Evolutionary conservation across 2,329 filamentous ascomycete species (phyloP).

Genomic region (Aspergillus aculeatinus): DNA sequence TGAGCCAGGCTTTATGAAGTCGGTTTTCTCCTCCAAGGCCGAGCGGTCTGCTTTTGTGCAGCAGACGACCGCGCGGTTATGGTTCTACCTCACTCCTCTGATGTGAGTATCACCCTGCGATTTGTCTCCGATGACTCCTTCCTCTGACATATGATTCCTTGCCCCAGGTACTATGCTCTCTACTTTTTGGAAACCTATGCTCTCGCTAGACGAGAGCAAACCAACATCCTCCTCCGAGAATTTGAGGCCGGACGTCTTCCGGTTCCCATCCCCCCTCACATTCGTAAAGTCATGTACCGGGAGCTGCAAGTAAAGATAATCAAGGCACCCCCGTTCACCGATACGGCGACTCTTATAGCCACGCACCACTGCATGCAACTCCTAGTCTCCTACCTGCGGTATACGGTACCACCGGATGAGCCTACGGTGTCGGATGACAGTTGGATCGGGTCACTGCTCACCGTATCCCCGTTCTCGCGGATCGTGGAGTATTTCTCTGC

Average conservation of each 20-base stretch:
- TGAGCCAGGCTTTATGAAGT: slow-evolving; percentile 32
- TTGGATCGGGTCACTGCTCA: slow-evolving; percentile 44
- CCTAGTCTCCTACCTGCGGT: slow-evolving; percentile 40
- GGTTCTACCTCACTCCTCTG: slow-evolving; percentile 42
- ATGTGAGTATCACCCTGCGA: slow-evolving; percentile 32
- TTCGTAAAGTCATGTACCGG: slow-evolving; percentile 38
- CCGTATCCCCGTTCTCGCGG: slow-evolving; percentile 39
- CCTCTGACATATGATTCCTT: slow-evolving; percentile 1
- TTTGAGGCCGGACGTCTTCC: slow-evolving; percentile 40
- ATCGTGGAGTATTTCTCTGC: slow-evolving; percentile 46
- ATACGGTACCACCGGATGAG: slow-evolving; percentile 38
- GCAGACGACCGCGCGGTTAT: slow-evolving; percentile 33
- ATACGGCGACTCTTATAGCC: slow-evolving; percentile 39
- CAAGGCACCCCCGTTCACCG: slow-evolving; percentile 41
- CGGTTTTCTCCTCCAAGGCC: slow-evolving; percentile 33
- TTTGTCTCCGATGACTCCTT: background rate
- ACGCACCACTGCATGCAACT: slow-evolving; percentile 45
- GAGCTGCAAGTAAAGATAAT: slow-evolving; percentile 40
- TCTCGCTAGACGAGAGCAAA: slow-evolving; percentile 38
- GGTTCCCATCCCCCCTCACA: slow-evolving; percentile 35
- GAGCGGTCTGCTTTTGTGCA: slow-evolving; percentile 37
- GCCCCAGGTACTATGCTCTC: slow-evolving; percentile 40
- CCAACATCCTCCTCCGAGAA: slow-evolving; percentile 37
- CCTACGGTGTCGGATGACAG: slow-evolving; percentile 33
- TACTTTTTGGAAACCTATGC: slow-evolving; percentile 45